phyloP scores from a whole-genome alignment of 2,329 filamentous ascomycete species.

The Fusarium citri region DNA sequence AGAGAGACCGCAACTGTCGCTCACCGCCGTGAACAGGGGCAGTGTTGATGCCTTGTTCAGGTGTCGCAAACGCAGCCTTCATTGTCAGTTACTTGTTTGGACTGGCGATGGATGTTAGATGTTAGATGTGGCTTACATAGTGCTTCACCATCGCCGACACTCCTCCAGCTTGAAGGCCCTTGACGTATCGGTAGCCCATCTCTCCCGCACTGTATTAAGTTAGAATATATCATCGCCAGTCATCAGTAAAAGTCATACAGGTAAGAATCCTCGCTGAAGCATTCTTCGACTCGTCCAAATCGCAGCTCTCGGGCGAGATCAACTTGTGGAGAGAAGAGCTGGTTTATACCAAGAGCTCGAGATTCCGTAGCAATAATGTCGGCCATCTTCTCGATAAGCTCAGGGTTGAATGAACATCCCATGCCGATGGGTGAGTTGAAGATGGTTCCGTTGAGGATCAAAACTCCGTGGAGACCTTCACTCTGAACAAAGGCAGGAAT shows the following conservation, averaged over 20 bases:
- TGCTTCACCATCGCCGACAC: conserved; percentile 82
- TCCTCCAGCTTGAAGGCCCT: conserved; percentile 71
- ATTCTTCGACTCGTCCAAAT: conserved; percentile 80
- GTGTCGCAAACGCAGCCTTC: conserved; percentile 70
- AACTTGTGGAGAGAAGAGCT: conserved; percentile 77
- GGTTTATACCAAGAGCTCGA: conserved; percentile 75
- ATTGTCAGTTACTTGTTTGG: background rate
- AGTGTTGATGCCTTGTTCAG: conserved; percentile 79
- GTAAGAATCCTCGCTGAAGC: conserved; percentile 75
- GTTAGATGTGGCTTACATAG: conserved; percentile 59
- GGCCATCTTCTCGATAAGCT: conserved; percentile 74
- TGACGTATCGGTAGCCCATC: conserved; percentile 68
- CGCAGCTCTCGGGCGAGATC: conserved; percentile 78
- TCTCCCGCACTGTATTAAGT: conserved; percentile 64
- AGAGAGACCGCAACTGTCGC: conserved; percentile 65
- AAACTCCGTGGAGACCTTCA: conserved; percentile 79
- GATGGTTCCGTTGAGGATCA: conserved; percentile 79
- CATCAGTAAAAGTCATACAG: conserved; percentile 54
- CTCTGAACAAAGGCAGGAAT: conserved; percentile 80
- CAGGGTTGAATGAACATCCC: conserved; percentile 76
- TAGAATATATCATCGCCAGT: background rate
- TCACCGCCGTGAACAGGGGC: conserved; percentile 67
- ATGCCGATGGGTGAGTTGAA: conserved; percentile 82
- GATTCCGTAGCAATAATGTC: conserved; percentile 73
- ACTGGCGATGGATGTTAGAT: background rate